Conservation (phyloP, 306 rosid species). For the Carpinus fangiana region DNA sequence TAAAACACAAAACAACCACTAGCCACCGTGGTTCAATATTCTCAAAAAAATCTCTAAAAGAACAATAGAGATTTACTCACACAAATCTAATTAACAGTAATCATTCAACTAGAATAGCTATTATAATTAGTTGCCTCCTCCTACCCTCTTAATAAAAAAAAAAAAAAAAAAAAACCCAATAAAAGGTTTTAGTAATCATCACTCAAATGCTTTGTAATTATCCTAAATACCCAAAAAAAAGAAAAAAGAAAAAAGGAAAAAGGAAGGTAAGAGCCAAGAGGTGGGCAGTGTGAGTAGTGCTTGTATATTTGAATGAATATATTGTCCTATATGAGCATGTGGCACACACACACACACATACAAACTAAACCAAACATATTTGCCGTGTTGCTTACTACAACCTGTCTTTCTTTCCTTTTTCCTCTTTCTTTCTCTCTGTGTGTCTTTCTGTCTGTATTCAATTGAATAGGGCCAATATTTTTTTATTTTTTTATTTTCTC, state of each 20-base stretch:
- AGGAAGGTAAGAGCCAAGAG: conserved; percentile 7
- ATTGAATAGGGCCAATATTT: conserved; percentile 18
- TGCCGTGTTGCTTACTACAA: conserved; percentile 60
- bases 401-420: neutral
- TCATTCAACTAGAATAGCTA: too few species aligned
- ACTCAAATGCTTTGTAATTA: too few species aligned
- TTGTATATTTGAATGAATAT: conserved; percentile 48
- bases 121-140: too few species aligned
- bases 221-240: neutral
- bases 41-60: too few species aligned
- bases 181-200: too few species aligned
- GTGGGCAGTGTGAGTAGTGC: conserved; percentile 26
- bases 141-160: too few species aligned
- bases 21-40: too few species aligned
- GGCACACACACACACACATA: conserved; percentile 45
- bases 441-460: neutral
- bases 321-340: conserved; percentile 51
- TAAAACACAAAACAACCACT: too few species aligned
- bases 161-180: too few species aligned
- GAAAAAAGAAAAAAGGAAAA: neutral
- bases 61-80: too few species aligned
- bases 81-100: too few species aligned
- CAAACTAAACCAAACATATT: conserved; percentile 36
- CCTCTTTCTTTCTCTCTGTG: neutral
- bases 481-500: conserved; percentile 2